Conservation (phyloP, 768 basidiomycete genomes). For the Russula griseocarnosa region DNA sequence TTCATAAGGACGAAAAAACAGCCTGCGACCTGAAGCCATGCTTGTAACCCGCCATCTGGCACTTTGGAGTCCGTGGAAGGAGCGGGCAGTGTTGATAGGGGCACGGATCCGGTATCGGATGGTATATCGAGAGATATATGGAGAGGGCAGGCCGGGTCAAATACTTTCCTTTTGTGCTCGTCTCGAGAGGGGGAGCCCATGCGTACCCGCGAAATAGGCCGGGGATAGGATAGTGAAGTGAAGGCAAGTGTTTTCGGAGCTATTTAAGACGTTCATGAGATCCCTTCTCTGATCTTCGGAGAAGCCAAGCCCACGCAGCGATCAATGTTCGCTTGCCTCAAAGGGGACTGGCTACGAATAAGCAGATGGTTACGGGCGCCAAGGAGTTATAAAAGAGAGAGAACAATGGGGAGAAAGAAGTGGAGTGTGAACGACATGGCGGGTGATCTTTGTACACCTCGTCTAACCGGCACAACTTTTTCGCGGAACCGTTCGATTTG, state of each 20-base stretch:
- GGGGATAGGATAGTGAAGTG: background rate
- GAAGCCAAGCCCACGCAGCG: background rate
- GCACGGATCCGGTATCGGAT: background rate
- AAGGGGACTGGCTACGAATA: background rate
- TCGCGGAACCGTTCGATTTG: background rate
- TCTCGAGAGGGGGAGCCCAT: slow-evolving; percentile 7
- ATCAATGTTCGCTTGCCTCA: background rate
- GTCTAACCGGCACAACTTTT: background rate
- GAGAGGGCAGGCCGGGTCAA: background rate
- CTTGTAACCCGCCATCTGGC: slow-evolving; percentile 22
- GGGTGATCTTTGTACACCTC: slow-evolving; percentile 4
- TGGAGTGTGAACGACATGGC: background rate
- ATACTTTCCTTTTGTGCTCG: background rate
- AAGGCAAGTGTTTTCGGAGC: background rate
- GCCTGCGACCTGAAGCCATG: slow-evolving; percentile 27
- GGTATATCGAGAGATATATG: background rate
- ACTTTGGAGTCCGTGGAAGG: background rate
- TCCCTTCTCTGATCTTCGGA: background rate
- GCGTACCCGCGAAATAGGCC: background rate
- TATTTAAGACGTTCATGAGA: slow-evolving; percentile 6
- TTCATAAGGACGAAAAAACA: slow-evolving; percentile 28
- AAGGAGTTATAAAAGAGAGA: background rate
- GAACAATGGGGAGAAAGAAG: background rate
- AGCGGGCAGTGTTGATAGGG: background rate
- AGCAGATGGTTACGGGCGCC: background rate